These are phyloP conservation scores for Penicillium sp. DNA, from an alignment of 2,329 filamentous ascomycete species.

Conservation along the genomic window DNA sequence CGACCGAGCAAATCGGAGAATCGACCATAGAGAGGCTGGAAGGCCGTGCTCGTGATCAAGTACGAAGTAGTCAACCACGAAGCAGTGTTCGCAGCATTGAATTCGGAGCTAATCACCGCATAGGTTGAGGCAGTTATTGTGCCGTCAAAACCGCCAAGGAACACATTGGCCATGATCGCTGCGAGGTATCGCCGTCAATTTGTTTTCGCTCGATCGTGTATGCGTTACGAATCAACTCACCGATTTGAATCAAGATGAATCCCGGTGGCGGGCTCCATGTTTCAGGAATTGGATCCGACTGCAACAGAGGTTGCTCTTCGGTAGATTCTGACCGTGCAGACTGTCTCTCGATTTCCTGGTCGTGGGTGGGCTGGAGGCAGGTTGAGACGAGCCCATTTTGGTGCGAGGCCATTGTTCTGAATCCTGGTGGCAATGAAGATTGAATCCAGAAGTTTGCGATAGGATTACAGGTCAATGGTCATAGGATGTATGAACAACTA, in stretches of 20 bases:
- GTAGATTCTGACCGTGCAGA: not conserved
- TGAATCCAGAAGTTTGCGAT: not conserved
- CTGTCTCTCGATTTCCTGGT: not conserved
- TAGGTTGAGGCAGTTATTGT: conserved; percentile 47
- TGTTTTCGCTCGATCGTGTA: not conserved
- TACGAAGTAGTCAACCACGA: conserved; percentile 59
- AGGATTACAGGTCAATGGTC: too few relatives aligned
- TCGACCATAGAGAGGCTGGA: conserved; percentile 69
- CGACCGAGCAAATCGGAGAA: conserved; percentile 68
- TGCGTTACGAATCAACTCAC: conserved; percentile 17
- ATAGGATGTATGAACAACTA: not conserved
- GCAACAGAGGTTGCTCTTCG: conserved; percentile 29
- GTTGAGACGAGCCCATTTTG: not conserved
- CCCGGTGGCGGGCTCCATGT: conserved; percentile 50
- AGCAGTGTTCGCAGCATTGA: conserved; percentile 45
- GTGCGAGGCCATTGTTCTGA: conserved; percentile 5
- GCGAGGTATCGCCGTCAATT: not conserved
- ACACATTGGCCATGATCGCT: conserved; percentile 63
- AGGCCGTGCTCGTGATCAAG: conserved; percentile 61
- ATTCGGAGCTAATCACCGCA: conserved; percentile 47
- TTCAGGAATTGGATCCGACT: conserved; percentile 2
- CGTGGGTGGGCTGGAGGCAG: not conserved
- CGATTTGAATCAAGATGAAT: conserved; percentile 58
- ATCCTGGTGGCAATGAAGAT: not conserved
- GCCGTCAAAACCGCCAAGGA: conserved; percentile 54